Evolutionary conservation across 805 yeast genomes (phyloP).

Genomic region (Suhomyces vadensis): DNA sequence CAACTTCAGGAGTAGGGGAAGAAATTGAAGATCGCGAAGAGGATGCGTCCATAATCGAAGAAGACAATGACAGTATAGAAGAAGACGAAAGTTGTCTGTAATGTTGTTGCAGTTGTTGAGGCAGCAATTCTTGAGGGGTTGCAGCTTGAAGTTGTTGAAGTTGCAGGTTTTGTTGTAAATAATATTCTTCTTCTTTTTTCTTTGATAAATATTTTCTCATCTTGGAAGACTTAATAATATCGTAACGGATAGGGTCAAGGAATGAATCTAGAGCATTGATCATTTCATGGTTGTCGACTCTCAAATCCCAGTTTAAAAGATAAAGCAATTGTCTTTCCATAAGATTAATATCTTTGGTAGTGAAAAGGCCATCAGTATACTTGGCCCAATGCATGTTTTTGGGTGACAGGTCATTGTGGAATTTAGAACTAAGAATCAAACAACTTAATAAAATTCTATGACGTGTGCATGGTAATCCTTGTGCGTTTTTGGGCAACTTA

Average conservation of each 20-base stretch:
- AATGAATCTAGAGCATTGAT: constrained; percentile 41
- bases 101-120: constrained; percentile 13
- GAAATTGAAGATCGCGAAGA: constrained; percentile 6
- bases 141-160: constrained; percentile 4
- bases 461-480: constrained; percentile 76
- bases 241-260: constrained; percentile 52
- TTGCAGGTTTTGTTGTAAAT: constrained; percentile 3
- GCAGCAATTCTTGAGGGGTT: constrained; percentile 1
- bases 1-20: constrained; percentile 17
- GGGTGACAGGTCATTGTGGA: constrained; percentile 77
- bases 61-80: constrained; percentile 10
- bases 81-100: constrained; percentile 22
- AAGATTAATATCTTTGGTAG: constrained; percentile 65
- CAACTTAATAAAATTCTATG: constrained; percentile 78
- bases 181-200: constrained; percentile 22
- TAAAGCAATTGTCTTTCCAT: constrained; percentile 78
- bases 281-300: constrained; percentile 48
- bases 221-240: constrained; percentile 34
- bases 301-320: constrained; percentile 70
- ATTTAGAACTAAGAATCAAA: constrained; percentile 69
- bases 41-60: constrained; percentile 11
- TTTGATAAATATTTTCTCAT: constrained; percentile 32
- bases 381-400: constrained; percentile 78
- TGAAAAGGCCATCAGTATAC: constrained; percentile 73
- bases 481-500: constrained; percentile 68